Base-by-base conservation (phyloP, 495 filamentous ascomycete genomes). In the Daldinia childiae region DNA sequence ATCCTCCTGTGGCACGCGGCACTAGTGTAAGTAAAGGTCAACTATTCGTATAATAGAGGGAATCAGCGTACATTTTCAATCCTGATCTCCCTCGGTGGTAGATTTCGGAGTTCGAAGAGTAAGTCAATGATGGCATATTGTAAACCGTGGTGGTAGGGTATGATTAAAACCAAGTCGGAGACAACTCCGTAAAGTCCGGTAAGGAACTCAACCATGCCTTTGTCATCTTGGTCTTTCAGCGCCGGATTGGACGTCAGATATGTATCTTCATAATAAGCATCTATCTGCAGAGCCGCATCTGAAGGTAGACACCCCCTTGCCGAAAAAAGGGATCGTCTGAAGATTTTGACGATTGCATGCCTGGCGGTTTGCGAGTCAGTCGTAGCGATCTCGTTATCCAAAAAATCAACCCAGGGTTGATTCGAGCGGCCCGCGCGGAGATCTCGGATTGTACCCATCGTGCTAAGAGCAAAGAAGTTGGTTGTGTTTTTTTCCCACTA, bases 81-180 rank as follows among this genome's bases (percentile, higher is more conserved):
- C 38, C 32, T 60, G 21, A 60, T 14, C 38, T 45, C 2, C 24
- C 8, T 43, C 2, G 36, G 5, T 15, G 57, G 57, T 45, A 45
- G 36, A 29, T 60, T 45, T 17, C 57, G 57, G 19, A 60, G 57
- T 7, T 60, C 57, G 21, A 29, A 19, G 15, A 60, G 12, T 26
- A 60, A 60, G 24, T 60, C 57, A 30, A 60, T 43, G 24, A 60
- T 21, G 24, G 38, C 5, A 19, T 60, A 41, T 60, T 60, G 57
- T 41, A 43, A 45, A 19, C 24, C 36, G 38, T 60, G 36, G 12
- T 60, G 36, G 14, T 60, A 60, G 6, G 57, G 57, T 29, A 60
- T 45, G 12, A 41, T 14, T 14, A 60, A 39, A 15, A 29, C 34
- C 5, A 60, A 30, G 24, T 60, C 57, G 38, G 43, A 41, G 11